Percentiles rank a stretch among this genome's conserved stretches.
phyloP scores from a whole-genome alignment of 495 filamentous ascomycete species.

The Lepraria neglecta region DNA sequence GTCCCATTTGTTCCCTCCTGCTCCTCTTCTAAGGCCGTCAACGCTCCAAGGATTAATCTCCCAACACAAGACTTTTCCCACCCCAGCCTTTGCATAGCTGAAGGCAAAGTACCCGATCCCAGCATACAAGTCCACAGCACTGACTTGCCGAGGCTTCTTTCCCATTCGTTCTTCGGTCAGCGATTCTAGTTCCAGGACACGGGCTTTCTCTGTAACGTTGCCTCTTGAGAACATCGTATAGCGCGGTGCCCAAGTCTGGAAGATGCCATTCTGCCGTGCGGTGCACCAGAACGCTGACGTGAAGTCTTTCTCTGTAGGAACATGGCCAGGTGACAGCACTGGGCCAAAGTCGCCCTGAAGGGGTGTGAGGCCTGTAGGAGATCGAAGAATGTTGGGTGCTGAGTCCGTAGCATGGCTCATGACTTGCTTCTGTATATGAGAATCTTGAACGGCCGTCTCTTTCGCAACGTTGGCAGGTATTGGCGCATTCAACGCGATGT shows the following conservation, averaged over 20 bases:
- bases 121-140: conserved; percentile 77
- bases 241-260: conserved; percentile 78
- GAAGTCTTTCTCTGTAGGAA: conserved; percentile 45
- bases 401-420: neutral
- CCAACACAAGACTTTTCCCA: conserved; percentile 69
- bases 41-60: conserved; percentile 86
- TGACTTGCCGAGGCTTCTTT: conserved; percentile 28
- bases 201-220: conserved; percentile 81
- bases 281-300: conserved; percentile 63
- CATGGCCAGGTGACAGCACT: conserved; percentile 22
- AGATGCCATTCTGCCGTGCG: conserved; percentile 67
- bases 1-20: conserved; percentile 58
- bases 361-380: conserved; percentile 54
- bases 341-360: conserved; percentile 65
- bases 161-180: conserved; percentile 24
- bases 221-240: conserved; percentile 91
- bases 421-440: neutral
- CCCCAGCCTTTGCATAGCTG: conserved; percentile 64
- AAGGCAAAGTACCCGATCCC: conserved; percentile 93
- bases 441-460: neutral
- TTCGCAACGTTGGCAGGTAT: conserved; percentile 44
- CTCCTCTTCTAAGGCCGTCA: conserved; percentile 70
- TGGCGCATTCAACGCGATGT: conserved; percentile 67
- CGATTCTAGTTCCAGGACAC: conserved; percentile 47
- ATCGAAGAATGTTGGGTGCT: conserved; percentile 54